Evolutionary conservation across 164 flowering plant genomes (phyloP).

Genomic region (Vitis rotundifolia): DNA sequence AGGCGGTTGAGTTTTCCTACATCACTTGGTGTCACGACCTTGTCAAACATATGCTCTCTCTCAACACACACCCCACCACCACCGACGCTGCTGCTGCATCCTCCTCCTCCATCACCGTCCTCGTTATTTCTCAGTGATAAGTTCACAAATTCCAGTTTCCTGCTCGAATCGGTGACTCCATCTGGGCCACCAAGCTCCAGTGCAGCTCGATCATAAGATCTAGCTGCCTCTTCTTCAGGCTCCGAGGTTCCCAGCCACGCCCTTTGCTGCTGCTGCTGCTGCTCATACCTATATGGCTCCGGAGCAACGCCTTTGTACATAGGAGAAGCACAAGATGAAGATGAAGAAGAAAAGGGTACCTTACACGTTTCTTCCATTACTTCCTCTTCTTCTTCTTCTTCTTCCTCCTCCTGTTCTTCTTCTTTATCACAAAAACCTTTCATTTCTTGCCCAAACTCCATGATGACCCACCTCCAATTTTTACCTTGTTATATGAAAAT

Average conservation of each 20-base stretch:
- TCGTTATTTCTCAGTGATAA: neutral
- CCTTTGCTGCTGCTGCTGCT: neutral
- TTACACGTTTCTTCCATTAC: neutral
- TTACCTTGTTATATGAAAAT: neutral
- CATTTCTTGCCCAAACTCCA: conserved; percentile 16
- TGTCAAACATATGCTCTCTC: conserved; percentile 38
- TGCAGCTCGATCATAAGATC: no score
- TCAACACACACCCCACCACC: neutral
- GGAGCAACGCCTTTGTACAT: no score
- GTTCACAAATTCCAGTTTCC: neutral
- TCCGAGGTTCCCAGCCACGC: no score
- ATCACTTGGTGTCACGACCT: conserved; percentile 36
- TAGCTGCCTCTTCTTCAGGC: no score
- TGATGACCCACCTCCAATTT: conserved; percentile 11
- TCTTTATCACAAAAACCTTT: conserved; percentile 15
- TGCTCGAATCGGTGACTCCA: no score
- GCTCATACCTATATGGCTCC: no score
- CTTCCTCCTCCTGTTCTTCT: conserved; percentile 6
- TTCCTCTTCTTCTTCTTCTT: neutral
- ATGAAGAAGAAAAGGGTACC: neutral
- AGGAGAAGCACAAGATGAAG: neutral
- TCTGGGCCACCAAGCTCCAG: no score
- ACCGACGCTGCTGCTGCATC: neutral
- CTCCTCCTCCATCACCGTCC: neutral
- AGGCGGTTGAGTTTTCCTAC: conserved; percentile 35